Evolutionary conservation across 2,329 filamentous ascomycete species (phyloP).

Genomic region (Cladosporium austrohemisphaericum): DNA sequence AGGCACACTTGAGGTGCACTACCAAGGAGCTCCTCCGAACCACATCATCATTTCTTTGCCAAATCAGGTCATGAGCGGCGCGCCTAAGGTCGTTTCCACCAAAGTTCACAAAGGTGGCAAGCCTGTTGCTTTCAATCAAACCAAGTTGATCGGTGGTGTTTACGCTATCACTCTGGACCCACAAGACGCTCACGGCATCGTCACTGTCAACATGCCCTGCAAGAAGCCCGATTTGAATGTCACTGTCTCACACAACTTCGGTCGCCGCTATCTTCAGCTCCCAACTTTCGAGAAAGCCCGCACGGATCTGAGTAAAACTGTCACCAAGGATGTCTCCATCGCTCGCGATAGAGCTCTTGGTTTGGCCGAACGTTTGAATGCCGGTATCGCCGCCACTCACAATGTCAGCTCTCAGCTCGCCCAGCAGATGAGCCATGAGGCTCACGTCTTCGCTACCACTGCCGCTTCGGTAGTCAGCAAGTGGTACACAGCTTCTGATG

Average conservation of each 20-base stretch:
- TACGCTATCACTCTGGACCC: constrained; percentile 26
- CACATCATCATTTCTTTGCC: constrained; percentile 29
- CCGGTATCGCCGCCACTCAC: constrained; percentile 26
- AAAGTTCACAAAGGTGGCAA: neutral
- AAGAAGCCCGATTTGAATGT: constrained; percentile 22
- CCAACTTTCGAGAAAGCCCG: constrained; percentile 26
- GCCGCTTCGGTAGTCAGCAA: constrained; percentile 18
- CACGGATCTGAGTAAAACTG: constrained; percentile 26
- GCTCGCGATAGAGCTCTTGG: constrained; percentile 23
- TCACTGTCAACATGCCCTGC: constrained; percentile 24
- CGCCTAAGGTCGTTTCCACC: neutral
- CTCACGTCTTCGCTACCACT: constrained; percentile 24
- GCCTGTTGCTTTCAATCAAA: constrained; percentile 21
- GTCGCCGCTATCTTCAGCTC: constrained; percentile 23
- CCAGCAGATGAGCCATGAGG: constrained; percentile 23
- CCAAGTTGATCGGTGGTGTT: constrained; percentile 30
- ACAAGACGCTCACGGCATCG: constrained; percentile 25
- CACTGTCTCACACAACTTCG: constrained; percentile 26
- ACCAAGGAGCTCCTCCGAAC: constrained; percentile 22
- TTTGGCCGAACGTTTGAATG: constrained; percentile 22
- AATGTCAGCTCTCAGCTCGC: constrained; percentile 29
- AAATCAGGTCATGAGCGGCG: neutral
- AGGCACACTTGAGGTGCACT: constrained; percentile 14
- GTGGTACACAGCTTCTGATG: constrained; percentile 3
- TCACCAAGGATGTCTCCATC: constrained; percentile 28